phyloP scores from a whole-genome alignment of 805 yeast genomes.

The Torulaspora microellipsoides region DNA sequence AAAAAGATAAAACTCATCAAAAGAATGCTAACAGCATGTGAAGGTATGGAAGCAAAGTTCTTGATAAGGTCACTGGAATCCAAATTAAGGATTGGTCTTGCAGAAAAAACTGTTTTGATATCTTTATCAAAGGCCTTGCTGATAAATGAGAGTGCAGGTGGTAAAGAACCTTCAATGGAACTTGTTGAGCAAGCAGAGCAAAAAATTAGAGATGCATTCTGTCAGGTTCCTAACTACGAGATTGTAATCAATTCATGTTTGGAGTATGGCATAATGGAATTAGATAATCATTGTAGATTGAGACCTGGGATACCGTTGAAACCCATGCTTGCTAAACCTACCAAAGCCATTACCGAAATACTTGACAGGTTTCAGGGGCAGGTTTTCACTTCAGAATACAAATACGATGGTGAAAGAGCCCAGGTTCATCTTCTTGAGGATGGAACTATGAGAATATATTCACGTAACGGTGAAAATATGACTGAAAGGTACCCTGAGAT shows the following conservation, averaged over 20 bases:
- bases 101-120: constrained; percentile 85
- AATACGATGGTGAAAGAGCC: constrained; percentile 97
- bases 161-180: constrained; percentile 38
- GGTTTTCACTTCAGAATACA: constrained; percentile 90
- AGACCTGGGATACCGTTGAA: constrained; percentile 92
- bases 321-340: constrained; percentile 98
- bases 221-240: constrained; percentile 88
- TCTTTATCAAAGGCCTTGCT: constrained; percentile 81
- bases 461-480: constrained; percentile 97
- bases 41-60: constrained; percentile 83
- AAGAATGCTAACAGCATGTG: constrained; percentile 78
- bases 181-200: constrained; percentile 64
- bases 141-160: constrained; percentile 47
- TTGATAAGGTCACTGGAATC: constrained; percentile 89
- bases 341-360: constrained; percentile 88
- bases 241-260: constrained; percentile 63
- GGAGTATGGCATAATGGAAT: constrained; percentile 59
- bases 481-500: constrained; percentile 93
- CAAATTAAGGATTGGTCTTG: constrained; percentile 85
- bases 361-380: constrained; percentile 82
- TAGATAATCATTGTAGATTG: constrained; percentile 64
- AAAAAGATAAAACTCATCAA: constrained; percentile 76
- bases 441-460: constrained; percentile 72
- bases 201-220: constrained; percentile 75
- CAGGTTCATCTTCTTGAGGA: constrained; percentile 73